Conservation (phyloP, 345 rosid genomes). For the Boechera divaricarpa region DNA sequence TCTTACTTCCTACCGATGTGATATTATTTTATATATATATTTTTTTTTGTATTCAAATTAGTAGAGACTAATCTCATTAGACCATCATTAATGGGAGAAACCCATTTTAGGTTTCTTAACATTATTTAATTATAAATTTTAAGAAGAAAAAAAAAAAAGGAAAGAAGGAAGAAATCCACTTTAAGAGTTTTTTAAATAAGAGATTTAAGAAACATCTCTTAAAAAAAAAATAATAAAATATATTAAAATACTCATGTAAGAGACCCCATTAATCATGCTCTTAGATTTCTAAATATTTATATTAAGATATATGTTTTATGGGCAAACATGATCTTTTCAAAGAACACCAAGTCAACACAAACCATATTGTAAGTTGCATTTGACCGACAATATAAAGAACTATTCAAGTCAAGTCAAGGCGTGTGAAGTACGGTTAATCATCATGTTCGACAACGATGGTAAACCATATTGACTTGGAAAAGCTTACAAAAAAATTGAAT, state of each 20-base stretch:
- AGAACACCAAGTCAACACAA: conserved; percentile 32
- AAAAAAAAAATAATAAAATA: too few species aligned
- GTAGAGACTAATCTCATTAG: neutral
- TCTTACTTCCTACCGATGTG: neutral
- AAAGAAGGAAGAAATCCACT: too few species aligned
- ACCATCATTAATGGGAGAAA: too few species aligned
- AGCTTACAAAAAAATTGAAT: neutral
- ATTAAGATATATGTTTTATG: neutral
- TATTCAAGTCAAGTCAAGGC: conserved; percentile 21
- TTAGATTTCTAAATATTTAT: neutral
- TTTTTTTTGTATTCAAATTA: neutral
- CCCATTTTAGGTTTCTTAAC: too few species aligned
- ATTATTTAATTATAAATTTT: too few species aligned
- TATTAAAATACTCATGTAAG: too few species aligned
- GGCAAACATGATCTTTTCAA: neutral
- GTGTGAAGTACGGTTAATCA: conserved; percentile 26
- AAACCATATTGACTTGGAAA: conserved; percentile 21
- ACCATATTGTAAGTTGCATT: conserved; percentile 36
- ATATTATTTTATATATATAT: neutral
- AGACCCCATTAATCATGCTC: too few species aligned
- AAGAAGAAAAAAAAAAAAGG: too few species aligned
- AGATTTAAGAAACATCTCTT: too few species aligned
- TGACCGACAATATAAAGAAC: neutral
- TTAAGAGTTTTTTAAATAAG: too few species aligned
- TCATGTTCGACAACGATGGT: conserved; percentile 12